A percentile compares a stretch with the other conserved stretches of the same genome.
phyloP scores from a whole-genome alignment of 1,284 basidiomycete genomes.

The Austropuccinia psidii region DNA sequence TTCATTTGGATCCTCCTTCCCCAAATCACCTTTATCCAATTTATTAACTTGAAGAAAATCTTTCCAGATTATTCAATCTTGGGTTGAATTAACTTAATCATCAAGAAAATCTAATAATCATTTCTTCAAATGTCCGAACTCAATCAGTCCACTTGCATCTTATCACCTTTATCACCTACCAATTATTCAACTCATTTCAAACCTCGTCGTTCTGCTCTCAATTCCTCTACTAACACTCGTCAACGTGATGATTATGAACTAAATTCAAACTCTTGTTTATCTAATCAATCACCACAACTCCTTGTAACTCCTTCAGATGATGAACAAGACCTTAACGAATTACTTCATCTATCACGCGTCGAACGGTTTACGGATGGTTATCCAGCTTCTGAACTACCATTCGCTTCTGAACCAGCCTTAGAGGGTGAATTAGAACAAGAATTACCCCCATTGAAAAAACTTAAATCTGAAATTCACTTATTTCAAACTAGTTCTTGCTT shows the following conservation, averaged over 20 bases:
- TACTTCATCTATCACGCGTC: background rate
- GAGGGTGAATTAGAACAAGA: constrained; percentile 30
- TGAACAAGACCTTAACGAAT: background rate
- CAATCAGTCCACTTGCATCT: background rate
- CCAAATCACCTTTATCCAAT: too few relatives aligned
- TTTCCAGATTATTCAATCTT: too few relatives aligned
- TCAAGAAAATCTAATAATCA: too few relatives aligned
- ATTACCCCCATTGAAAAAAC: constrained; percentile 26
- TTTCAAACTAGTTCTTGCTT: background rate
- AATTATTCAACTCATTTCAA: constrained; percentile 19
- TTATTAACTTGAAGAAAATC: too few relatives aligned
- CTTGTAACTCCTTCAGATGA: background rate
- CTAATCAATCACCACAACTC: constrained; percentile 5
- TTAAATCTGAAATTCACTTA: constrained; percentile 1
- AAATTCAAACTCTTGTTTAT: background rate
- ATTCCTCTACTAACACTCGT: constrained; percentile 24
- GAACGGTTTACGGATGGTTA: constrained; percentile 4
- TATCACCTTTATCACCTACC: constrained; percentile 9
- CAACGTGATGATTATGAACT: constrained; percentile 30
- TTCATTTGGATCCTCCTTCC: too few relatives aligned
- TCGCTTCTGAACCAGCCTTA: constrained; percentile 26
- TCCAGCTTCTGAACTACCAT: constrained; percentile 27
- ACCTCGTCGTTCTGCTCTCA: background rate
- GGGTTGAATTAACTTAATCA: too few relatives aligned
- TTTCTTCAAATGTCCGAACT: background rate